phyloP scores from a whole-genome alignment of 2,329 filamentous ascomycete genomes.

The Gaeumannomyces sp. region DNA sequence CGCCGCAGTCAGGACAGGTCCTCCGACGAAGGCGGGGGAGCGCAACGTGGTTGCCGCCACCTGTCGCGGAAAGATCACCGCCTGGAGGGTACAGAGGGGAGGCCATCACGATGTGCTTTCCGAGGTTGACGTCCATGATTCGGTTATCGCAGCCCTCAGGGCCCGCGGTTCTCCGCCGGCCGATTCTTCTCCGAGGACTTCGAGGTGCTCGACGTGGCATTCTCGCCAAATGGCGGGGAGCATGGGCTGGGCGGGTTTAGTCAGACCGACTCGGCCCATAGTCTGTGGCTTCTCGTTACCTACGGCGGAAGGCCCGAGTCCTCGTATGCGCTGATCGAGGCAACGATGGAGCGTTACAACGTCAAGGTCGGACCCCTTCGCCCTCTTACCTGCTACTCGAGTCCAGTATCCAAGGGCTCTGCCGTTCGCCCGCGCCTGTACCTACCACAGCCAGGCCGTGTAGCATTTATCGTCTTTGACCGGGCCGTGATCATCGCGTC shows the following conservation, averaged over 20 bases:
- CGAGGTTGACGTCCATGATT: conserved; percentile 63
- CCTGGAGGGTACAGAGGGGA: conserved; percentile 85
- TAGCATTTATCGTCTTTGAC: conserved; percentile 77
- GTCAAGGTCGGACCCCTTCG: conserved; percentile 60
- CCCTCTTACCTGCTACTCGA: conserved; percentile 59
- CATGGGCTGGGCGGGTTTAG: conserved; percentile 44
- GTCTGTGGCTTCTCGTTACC: conserved; percentile 56
- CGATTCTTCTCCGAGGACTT: conserved; percentile 45
- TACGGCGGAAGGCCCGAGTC: conserved; percentile 45
- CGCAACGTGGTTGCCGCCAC: conserved; percentile 78
- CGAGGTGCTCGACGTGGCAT: conserved; percentile 74
- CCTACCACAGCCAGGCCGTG: conserved; percentile 70
- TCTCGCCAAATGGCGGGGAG: conserved; percentile 50
- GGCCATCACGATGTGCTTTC: conserved; percentile 71
- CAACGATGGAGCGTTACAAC: conserved; percentile 50
- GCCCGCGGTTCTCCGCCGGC: not conserved
- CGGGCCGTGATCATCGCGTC: conserved; percentile 73
- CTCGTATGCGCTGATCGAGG: conserved; percentile 71
- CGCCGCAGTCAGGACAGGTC: conserved; percentile 70
- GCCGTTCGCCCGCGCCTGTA: conserved; percentile 58
- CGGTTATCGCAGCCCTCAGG: conserved; percentile 55
- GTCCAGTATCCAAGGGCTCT: conserved; percentile 38
- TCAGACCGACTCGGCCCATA: conserved; percentile 46
- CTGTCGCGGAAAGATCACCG: conserved; percentile 68
- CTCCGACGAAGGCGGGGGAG: conserved; percentile 68